Evolutionary conservation across 164 flowering plant species (phyloP).

Genomic region (Stephania japonica): DNA sequence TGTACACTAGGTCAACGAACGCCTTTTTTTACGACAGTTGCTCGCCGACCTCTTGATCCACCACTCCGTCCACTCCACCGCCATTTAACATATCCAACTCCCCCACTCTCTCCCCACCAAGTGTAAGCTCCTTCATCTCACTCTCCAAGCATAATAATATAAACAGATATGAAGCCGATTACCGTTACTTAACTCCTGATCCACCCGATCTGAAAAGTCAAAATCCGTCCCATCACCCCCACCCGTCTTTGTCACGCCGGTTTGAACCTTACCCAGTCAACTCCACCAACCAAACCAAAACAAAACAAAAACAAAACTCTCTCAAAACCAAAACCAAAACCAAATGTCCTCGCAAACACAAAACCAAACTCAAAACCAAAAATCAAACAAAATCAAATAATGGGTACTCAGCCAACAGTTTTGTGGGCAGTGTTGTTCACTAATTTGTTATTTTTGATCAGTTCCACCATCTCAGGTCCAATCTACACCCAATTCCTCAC

Average conservation of each 20-base stretch:
- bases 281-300: neutral
- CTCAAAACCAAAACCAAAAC: neutral
- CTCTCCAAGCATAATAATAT: neutral
- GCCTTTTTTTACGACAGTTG: neutral
- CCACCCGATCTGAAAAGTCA: neutral
- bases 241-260: neutral
- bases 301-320: neutral
- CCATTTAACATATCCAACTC: no score
- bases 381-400: neutral
- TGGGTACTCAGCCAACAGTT: neutral
- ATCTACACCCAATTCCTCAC: conserved; percentile 31
- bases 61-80: no score
- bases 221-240: neutral
- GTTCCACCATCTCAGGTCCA: conserved; percentile 15
- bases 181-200: neutral
- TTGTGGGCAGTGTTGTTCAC: conserved; percentile 25
- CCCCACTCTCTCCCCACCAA: no score
- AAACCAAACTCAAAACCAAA: neutral
- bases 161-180: neutral
- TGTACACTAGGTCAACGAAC: no score
- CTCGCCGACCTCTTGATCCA: neutral
- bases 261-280: neutral
- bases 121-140: no score
- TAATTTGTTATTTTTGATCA: conserved; percentile 15
- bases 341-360: neutral